Conservation (phyloP, 1,284 basidiomycete species). For the Erythrobasidium hasegawianum region DNA sequence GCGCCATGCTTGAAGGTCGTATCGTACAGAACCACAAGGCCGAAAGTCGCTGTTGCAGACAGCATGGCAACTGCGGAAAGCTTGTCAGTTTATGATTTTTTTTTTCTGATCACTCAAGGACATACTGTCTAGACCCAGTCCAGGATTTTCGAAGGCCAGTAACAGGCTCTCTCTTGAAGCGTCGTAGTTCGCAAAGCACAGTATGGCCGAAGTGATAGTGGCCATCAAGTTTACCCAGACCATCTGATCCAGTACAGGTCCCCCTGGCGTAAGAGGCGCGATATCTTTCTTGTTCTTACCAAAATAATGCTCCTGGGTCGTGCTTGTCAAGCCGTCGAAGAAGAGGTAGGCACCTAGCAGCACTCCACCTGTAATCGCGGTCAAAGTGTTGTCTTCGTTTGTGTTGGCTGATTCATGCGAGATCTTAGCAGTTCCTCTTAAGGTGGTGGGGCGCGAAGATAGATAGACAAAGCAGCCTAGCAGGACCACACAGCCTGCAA, state of each 20-base stretch:
- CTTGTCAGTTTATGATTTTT: too few species aligned
- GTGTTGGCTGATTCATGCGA: not conserved
- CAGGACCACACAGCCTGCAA: conserved; percentile 41
- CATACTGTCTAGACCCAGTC: conserved; percentile 26
- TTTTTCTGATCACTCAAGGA: too few species aligned
- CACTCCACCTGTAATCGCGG: conserved; percentile 10
- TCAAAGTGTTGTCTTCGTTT: not conserved
- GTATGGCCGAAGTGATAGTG: conserved; percentile 36
- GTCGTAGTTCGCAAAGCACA: conserved; percentile 31
- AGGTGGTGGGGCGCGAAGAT: conserved; percentile 36
- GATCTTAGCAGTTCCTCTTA: not conserved
- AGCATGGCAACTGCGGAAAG: conserved; percentile 40
- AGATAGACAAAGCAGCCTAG: conserved; percentile 42
- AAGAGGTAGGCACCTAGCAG: conserved; percentile 40
- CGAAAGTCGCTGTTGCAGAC: conserved; percentile 40
- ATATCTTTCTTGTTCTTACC: conserved; percentile 38
- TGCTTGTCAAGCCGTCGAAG: conserved; percentile 44
- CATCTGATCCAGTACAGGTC: conserved; percentile 44
- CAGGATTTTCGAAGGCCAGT: conserved; percentile 14
- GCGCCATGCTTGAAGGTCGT: conserved; percentile 42
- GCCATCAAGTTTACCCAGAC: conserved; percentile 43
- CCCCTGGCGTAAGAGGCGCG: conserved; percentile 39
- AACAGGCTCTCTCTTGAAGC: conserved; percentile 15
- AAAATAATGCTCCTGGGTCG: conserved; percentile 44
- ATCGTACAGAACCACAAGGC: conserved; percentile 42